A percentile compares a stretch with the other conserved stretches of the same genome.
These are phyloP conservation scores for Xylaria digitata DNA, from an alignment of 2,329 filamentous ascomycete genomes.

Conservation along the genomic window DNA sequence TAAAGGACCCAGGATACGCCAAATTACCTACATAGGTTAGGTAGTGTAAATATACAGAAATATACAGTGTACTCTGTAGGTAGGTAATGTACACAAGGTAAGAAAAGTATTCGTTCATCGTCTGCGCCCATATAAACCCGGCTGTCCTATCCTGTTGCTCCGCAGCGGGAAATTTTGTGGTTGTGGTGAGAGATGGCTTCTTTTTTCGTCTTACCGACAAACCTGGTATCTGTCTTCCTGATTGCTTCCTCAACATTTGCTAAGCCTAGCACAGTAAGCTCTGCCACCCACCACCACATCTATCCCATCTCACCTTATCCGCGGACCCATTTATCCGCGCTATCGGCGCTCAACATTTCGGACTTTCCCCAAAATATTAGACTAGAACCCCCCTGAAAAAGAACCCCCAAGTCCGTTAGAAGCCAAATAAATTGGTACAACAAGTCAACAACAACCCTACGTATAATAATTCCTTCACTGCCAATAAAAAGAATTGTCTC, in stretches of 20 bases:
- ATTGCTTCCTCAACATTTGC: slow-evolving; percentile 35
- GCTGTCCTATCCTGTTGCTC: background rate
- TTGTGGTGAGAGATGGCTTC: background rate
- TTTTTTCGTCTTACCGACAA: background rate
- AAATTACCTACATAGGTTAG: too few species aligned
- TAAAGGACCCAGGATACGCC: too few species aligned
- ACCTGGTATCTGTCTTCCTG: background rate
- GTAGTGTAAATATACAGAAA: background rate
- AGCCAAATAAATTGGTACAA: too few species aligned
- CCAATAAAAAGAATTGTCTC: background rate
- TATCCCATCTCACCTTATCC: slow-evolving; percentile 24
- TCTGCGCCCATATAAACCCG: background rate
- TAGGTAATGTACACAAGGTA: background rate
- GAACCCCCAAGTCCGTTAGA: background rate
- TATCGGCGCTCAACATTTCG: slow-evolving; percentile 45
- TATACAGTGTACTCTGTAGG: too few species aligned
- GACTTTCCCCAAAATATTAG: slow-evolving; percentile 45
- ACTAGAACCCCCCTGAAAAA: slow-evolving; percentile 7
- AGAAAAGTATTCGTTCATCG: too few species aligned
- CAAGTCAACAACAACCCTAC: too few species aligned
- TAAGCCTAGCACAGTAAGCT: slow-evolving; percentile 32
- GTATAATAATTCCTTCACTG: background rate
- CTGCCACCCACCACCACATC: slow-evolving; percentile 11
- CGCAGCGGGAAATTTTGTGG: too few species aligned
- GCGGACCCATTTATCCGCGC: slow-evolving; percentile 28